Percentiles rank a stretch among this genome's conserved stretches.
phyloP scores from a whole-genome alignment of 345 rosid species.

The Camelina neglecta region DNA sequence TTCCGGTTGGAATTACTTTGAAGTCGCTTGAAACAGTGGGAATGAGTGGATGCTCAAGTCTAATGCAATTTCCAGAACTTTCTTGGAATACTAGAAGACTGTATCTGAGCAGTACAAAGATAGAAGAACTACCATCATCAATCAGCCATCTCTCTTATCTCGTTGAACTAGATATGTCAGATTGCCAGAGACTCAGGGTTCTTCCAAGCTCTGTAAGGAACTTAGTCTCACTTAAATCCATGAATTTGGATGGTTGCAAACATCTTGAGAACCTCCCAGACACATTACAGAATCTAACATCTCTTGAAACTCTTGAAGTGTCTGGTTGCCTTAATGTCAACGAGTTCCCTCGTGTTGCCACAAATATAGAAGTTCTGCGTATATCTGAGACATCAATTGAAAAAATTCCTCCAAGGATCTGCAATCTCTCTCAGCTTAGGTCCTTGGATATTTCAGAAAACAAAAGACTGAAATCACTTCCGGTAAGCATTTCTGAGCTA shows the following conservation, averaged over 20 bases:
- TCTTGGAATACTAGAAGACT: slow-evolving; percentile 33
- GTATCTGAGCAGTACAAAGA: slow-evolving; percentile 29
- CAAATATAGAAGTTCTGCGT: slow-evolving; percentile 27
- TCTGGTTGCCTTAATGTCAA: slow-evolving; percentile 38
- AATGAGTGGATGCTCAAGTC: slow-evolving; percentile 39
- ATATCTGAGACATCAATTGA: slow-evolving; percentile 41
- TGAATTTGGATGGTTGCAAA: slow-evolving; percentile 39
- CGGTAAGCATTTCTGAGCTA: slow-evolving; percentile 40
- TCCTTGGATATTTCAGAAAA: slow-evolving; percentile 37
- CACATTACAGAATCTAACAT: slow-evolving; percentile 32
- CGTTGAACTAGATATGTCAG: slow-evolving; percentile 22
- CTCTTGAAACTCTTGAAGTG: slow-evolving; percentile 39
- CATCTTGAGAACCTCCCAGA: slow-evolving; percentile 46
- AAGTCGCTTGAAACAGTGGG: slow-evolving; percentile 38
- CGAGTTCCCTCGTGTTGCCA: slow-evolving; percentile 37
- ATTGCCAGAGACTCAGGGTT: slow-evolving; percentile 41
- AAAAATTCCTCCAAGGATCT: slow-evolving; percentile 39
- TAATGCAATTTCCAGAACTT: slow-evolving; percentile 38
- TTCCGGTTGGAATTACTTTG: slow-evolving; percentile 31
- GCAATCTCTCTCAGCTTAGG: slow-evolving; percentile 35
- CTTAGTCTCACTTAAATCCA: slow-evolving; percentile 36
- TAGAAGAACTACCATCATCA: slow-evolving; percentile 44
- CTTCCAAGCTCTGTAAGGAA: slow-evolving; percentile 42
- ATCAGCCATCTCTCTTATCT: slow-evolving; percentile 36
- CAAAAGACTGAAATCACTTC: slow-evolving; percentile 35